Conservation (phyloP, 345 rosid species). For the Hirschfeldia incana region DNA sequence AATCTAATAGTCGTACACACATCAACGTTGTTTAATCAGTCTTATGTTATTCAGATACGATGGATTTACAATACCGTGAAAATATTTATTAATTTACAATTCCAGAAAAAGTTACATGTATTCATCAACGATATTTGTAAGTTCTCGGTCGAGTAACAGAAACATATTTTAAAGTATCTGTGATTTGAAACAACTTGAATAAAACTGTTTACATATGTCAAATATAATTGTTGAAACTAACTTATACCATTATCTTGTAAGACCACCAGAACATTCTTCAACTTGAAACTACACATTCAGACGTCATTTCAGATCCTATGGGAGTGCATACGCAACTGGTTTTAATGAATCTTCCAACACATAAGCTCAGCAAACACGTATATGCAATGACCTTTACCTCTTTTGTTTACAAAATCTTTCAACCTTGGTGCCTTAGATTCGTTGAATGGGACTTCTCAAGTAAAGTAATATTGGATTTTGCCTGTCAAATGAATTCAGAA, state of each 20-base stretch:
- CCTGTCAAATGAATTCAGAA: slow-evolving; percentile 83
- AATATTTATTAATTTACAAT: too few species aligned
- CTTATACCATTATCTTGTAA: slow-evolving; percentile 98
- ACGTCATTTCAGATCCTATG: slow-evolving; percentile 85
- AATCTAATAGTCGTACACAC: too few species aligned
- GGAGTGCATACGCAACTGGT: slow-evolving; percentile 93
- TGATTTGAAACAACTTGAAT: too few species aligned
- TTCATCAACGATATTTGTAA: background rate
- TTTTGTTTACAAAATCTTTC: slow-evolving; percentile 93
- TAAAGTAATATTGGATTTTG: slow-evolving; percentile 83
- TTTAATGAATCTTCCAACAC: slow-evolving; percentile 95
- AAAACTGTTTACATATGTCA: slow-evolving; percentile 35
- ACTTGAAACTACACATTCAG: slow-evolving; percentile 95
- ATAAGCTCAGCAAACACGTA: slow-evolving; percentile 87
- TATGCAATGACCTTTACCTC: slow-evolving; percentile 82
- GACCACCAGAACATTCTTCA: slow-evolving; percentile 96
- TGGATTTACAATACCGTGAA: background rate
- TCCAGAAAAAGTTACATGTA: background rate
- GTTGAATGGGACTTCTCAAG: slow-evolving; percentile 88
- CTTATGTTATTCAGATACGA: background rate
- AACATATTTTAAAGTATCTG: too few species aligned
- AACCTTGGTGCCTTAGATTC: slow-evolving; percentile 94
- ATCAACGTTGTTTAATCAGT: background rate
- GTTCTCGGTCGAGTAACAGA: too few species aligned
- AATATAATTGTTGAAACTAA: slow-evolving; percentile 87